phyloP scores from a whole-genome alignment of 306 rosid species.

The Acacia melanoxylon region DNA sequence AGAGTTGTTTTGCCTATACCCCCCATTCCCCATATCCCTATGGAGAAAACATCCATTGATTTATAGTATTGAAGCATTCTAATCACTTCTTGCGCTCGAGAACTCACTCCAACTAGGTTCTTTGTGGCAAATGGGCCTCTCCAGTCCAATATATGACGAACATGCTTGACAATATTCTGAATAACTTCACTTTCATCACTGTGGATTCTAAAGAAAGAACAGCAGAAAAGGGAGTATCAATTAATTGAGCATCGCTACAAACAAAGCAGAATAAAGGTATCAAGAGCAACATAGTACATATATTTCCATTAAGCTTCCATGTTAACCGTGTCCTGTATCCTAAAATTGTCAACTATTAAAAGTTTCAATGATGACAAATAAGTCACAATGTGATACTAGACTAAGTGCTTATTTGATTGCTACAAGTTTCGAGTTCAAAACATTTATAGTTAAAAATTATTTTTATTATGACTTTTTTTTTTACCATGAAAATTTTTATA shows the following conservation, averaged over 20 bases:
- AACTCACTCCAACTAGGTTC: slow-evolving; percentile 21
- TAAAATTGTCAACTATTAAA: too few relatives aligned
- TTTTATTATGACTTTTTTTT: too few relatives aligned
- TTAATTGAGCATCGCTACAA: background rate
- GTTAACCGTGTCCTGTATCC: background rate
- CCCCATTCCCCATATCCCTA: slow-evolving; percentile 23
- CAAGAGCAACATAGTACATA: background rate
- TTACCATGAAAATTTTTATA: too few relatives aligned
- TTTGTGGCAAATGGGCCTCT: background rate
- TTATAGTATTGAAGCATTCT: background rate
- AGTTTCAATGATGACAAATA: too few relatives aligned
- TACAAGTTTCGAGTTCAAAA: too few relatives aligned
- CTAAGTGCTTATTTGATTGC: background rate
- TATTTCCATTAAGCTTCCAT: background rate
- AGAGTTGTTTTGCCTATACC: background rate
- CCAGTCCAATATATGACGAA: background rate
- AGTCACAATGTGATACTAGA: background rate
- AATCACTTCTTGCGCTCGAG: slow-evolving; percentile 3
- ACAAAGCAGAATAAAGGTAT: background rate
- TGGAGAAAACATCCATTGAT: background rate
- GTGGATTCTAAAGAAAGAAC: too few relatives aligned
- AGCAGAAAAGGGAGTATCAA: background rate
- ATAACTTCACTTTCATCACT: background rate
- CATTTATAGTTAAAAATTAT: too few relatives aligned
- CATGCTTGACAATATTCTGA: background rate